phyloP scores from a whole-genome alignment of 176 grass and related monocot species.

The Oryza glaberrima region DNA sequence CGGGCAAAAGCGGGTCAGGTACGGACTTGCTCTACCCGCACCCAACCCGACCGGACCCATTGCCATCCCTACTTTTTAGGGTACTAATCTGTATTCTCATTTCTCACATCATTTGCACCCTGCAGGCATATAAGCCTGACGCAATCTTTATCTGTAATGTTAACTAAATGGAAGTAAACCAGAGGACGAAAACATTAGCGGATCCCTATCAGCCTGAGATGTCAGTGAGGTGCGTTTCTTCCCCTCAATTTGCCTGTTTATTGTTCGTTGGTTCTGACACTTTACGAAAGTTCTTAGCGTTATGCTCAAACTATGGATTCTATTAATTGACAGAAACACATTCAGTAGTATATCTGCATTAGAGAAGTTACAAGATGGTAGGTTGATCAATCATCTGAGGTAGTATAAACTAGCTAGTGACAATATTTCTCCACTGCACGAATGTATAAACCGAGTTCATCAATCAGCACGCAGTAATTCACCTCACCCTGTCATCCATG shows the following conservation, averaged over 20 bases:
- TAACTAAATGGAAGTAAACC: slow-evolving; percentile 68
- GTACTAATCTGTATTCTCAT: not conserved
- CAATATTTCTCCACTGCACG: not conserved
- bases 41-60: too few relatives aligned
- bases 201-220: not conserved
- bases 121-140: slow-evolving; percentile 54
- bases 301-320: not conserved
- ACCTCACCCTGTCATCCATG: slow-evolving; percentile 13
- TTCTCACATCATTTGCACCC: not conserved
- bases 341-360: not conserved
- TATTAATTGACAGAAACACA: not conserved
- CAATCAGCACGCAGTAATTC: not conserved
- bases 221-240: slow-evolving; percentile 2
- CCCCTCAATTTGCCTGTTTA: slow-evolving; percentile 2
- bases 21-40: too few relatives aligned
- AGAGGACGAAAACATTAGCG: slow-evolving; percentile 37
- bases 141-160: slow-evolving; percentile 49
- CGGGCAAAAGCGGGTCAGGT: too few relatives aligned
- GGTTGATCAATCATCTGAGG: slow-evolving; percentile 11
- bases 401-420: not conserved
- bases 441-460: not conserved
- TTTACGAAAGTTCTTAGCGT: not conserved
- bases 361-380: not conserved
- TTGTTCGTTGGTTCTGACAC: not conserved
- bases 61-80: too few relatives aligned